Conservation (phyloP, 2,329 filamentous ascomycete species). For the Pyrenochaeta sp. region DNA sequence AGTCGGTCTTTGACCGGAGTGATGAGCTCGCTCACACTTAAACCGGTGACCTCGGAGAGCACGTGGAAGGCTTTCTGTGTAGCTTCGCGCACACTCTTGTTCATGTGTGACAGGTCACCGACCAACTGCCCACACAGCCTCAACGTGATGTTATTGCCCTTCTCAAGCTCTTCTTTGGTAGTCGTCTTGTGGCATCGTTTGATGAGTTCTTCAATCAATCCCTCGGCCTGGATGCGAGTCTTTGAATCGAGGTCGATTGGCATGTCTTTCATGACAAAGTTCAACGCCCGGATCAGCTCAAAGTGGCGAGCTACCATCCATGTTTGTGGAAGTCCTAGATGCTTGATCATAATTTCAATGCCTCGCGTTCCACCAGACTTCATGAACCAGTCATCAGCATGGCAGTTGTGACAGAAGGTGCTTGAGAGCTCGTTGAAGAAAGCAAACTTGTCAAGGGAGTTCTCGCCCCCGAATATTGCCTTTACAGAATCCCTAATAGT, state of each 20-base stretch:
- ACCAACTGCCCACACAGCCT: constrained; percentile 86
- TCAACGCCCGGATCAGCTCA: constrained; percentile 87
- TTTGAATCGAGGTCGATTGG: constrained; percentile 91
- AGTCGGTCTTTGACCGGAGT: constrained; percentile 89
- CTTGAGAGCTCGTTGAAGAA: constrained; percentile 86
- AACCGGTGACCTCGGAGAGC: constrained; percentile 77
- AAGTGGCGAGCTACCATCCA: constrained; percentile 86
- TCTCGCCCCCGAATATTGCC: constrained; percentile 79
- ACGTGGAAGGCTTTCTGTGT: constrained; percentile 82
- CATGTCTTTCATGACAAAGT: constrained; percentile 99
- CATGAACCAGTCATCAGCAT: constrained; percentile 98
- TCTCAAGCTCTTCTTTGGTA: constrained; percentile 79
- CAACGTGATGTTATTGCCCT: constrained; percentile 70
- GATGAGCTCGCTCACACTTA: constrained; percentile 86
- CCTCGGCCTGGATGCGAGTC: constrained; percentile 82
- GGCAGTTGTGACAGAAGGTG: constrained; percentile 91
- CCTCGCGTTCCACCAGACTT: constrained; percentile 92
- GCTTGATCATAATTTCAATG: constrained; percentile 85
- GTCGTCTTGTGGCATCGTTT: constrained; percentile 78
- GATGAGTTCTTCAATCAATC: constrained; percentile 81
- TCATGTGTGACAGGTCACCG: constrained; percentile 92
- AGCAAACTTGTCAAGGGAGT: constrained; percentile 75
- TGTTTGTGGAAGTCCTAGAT: constrained; percentile 80
- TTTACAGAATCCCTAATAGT: constrained; percentile 78
- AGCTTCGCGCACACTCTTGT: constrained; percentile 89